phyloP scores from a whole-genome alignment of 192 early-diverging fungal species.

The Pilobolus umbonatus region DNA sequence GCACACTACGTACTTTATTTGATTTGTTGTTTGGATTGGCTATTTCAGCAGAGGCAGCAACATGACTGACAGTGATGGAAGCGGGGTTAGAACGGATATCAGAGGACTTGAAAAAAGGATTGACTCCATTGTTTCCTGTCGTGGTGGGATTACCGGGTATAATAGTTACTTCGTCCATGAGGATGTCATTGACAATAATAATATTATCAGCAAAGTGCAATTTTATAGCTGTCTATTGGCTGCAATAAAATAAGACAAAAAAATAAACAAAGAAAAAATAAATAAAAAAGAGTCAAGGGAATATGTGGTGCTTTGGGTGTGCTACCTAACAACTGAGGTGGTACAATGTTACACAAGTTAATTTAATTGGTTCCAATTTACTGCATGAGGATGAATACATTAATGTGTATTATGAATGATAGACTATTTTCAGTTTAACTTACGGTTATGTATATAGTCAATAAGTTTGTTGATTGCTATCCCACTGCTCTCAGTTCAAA shows the following conservation, averaged over 20 bases:
- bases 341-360: slow-evolving; percentile 21
- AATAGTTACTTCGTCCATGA: slow-evolving; percentile 16
- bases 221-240: too few relatives aligned
- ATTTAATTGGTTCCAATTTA: slow-evolving; percentile 4
- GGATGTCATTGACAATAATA: slow-evolving; percentile 11
- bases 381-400: slow-evolving; percentile 4
- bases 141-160: background rate
- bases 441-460: too few relatives aligned
- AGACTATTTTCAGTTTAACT: too few relatives aligned
- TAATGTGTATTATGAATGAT: too few relatives aligned
- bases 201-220: too few relatives aligned
- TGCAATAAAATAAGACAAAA: background rate
- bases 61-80: slow-evolving; percentile 11
- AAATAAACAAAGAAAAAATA: slow-evolving; percentile 1
- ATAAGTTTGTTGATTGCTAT: too few relatives aligned
- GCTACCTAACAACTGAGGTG: too few relatives aligned
- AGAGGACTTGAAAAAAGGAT: background rate
- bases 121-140: background rate
- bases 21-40: slow-evolving; percentile 4
- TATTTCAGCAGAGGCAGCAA: slow-evolving; percentile 9
- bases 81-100: slow-evolving; percentile 3
- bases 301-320: too few relatives aligned
- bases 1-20: too few relatives aligned
- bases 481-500: background rate
- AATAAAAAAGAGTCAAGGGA: background rate